A percentile compares a stretch with the other conserved stretches of the same genome.
Evolutionary conservation across 768 basidiomycete species (phyloP).

Genomic region (Tulasnella calospora): DNA sequence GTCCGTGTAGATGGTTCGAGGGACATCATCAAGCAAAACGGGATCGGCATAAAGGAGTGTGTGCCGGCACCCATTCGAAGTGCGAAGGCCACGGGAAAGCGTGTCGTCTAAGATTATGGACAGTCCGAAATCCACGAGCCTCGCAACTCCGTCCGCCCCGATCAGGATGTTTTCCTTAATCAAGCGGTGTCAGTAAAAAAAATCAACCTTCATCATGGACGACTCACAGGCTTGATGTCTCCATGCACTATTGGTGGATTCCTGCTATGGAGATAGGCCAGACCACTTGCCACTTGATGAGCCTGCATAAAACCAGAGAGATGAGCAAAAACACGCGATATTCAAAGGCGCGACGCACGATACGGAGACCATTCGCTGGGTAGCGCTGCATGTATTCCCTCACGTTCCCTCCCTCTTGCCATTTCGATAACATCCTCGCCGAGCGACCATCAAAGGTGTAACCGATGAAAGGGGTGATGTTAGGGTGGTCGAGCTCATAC

Average conservation of each 20-base stretch:
- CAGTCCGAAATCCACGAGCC: neutral
- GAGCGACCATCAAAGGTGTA: neutral
- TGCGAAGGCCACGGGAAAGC: neutral
- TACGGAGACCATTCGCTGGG: neutral
- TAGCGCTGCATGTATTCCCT: neutral
- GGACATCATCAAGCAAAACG: neutral
- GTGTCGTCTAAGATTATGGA: neutral
- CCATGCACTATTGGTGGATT: neutral
- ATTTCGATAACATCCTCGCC: neutral
- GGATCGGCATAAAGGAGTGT: neutral
- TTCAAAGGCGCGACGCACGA: neutral
- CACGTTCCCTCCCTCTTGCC: neutral
- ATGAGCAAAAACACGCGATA: neutral
- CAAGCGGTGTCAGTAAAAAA: neutral
- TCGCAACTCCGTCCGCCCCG: neutral
- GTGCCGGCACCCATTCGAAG: neutral
- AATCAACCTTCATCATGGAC: neutral
- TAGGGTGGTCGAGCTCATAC: neutral
- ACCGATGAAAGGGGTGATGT: neutral
- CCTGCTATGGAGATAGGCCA: slow-evolving; percentile 2
- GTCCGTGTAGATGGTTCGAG: neutral
- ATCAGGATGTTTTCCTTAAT: neutral
- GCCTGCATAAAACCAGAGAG: neutral
- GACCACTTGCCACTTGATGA: neutral
- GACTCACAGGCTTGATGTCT: slow-evolving; percentile 9